Evolutionary conservation across 805 yeast species (phyloP), one percentile per base, ranked within the genome.

Genomic region (Starmerella bombi): DNA sequence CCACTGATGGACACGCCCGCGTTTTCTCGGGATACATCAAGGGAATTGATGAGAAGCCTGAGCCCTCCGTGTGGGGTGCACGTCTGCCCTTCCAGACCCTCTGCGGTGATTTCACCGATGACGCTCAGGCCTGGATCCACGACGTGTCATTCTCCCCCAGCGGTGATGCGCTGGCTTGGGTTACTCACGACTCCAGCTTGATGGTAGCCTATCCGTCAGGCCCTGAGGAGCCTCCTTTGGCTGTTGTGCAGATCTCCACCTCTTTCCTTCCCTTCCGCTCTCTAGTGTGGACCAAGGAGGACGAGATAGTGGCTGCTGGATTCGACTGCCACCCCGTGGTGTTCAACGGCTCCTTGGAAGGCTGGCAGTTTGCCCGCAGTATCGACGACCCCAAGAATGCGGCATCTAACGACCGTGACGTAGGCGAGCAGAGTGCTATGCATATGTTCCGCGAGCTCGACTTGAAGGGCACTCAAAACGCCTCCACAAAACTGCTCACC

Each of bases 381-480:
- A 66, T 77, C 43, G 94, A 82, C 57, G 85, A 75, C 51, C 74
- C 64, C 12, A 49, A 50, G 21, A 48, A 53, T 37, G 49, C 57
- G 27, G 14, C 7, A 7, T 4, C 10, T 10, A 54, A 52, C 48
- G 45, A 59, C 46, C 73, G 67, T 35, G 82, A 73, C 41, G 72
- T 69, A 42, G 70, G 71, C 12, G 67, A 63, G 32, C 58, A 58
- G 38, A 63, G 71, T 12, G 65, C 72, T 5, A 72, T 91, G 60
- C 80, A 81, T 64, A 84, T 88, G 86, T 91, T 91, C 67, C 77
- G 83, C 62, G 94, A 88, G 61, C 66, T 91, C 71, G 99, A 91
- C 63, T 71, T 88, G 59, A 91, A 85, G 68, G 99, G 99, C 44
- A 72, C 81, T 42, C 66, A 64, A 53, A 64, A 65, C 40, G 67